These are phyloP conservation scores for Dichotomocladium elegans DNA, from an alignment of 371 early-diverging fungal species.

Conservation along the genomic window DNA sequence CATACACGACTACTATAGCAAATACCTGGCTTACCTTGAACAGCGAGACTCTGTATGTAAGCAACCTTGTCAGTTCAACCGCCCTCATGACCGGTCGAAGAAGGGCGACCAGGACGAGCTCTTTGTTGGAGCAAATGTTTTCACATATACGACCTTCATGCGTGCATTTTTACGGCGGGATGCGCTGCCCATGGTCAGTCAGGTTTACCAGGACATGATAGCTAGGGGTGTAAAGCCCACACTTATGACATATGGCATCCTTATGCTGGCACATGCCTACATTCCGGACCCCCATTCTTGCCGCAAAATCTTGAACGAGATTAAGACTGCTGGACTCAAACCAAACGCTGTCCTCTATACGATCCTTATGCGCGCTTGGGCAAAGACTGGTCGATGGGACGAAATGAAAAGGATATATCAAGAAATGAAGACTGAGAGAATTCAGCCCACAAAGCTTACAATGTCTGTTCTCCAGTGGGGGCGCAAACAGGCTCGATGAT, in stretches of 20 bases:
- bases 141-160: constrained; percentile 45
- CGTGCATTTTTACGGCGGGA: constrained; percentile 42
- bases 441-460: constrained; percentile 34
- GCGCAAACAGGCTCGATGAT: no score
- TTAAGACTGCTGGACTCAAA: constrained; percentile 19
- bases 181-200: constrained; percentile 30
- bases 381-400: constrained; percentile 35
- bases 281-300: constrained; percentile 43
- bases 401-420: constrained; percentile 31
- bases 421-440: constrained; percentile 30
- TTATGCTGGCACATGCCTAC: constrained; percentile 45
- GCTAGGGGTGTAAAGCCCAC: constrained; percentile 31
- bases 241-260: constrained; percentile 30
- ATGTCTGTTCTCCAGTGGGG: constrained; percentile 39
- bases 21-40: constrained; percentile 17
- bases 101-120: neutral
- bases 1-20: constrained; percentile 24
- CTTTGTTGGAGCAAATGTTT: constrained; percentile 27
- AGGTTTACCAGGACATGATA: constrained; percentile 41
- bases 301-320: constrained; percentile 22
- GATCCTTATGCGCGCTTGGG: constrained; percentile 46
- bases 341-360: constrained; percentile 38
- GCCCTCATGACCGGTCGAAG: neutral
- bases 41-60: no score
- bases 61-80: no score